These are phyloP conservation scores for Xerocomus brunneocitrinus DNA, from an alignment of 768 basidiomycete genomes.

Conservation along the genomic window DNA sequence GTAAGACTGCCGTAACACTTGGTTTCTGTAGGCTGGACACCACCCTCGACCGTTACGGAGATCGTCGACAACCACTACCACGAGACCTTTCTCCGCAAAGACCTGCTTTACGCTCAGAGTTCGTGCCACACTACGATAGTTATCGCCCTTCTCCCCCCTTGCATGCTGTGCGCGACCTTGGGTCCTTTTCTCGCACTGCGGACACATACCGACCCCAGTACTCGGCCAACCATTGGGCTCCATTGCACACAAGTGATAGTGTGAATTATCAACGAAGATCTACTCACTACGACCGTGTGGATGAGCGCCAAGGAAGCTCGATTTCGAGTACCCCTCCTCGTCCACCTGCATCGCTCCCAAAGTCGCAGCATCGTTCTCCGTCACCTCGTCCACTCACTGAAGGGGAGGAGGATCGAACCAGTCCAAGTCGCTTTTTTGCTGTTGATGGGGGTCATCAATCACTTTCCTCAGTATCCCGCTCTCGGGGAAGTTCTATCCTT, in stretches of 20 bases:
- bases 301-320: slow-evolving; percentile 27
- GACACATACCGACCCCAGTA: slow-evolving; percentile 54
- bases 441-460: slow-evolving; percentile 15
- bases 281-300: slow-evolving; percentile 22
- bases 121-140: slow-evolving; percentile 38
- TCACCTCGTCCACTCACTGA: slow-evolving; percentile 17
- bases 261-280: slow-evolving; percentile 21
- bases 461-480: slow-evolving; percentile 17
- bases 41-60: slow-evolving; percentile 32
- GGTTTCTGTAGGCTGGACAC: slow-evolving; percentile 23
- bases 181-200: slow-evolving; percentile 32
- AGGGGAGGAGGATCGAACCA: slow-evolving; percentile 3
- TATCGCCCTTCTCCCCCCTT: slow-evolving; percentile 42
- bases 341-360: slow-evolving; percentile 10
- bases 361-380: slow-evolving; percentile 20
- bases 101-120: slow-evolving; percentile 30
- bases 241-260: slow-evolving; percentile 30
- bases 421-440: slow-evolving; percentile 1
- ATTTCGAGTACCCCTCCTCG: slow-evolving; percentile 33
- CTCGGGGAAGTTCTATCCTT: slow-evolving; percentile 28
- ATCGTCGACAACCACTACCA: slow-evolving; percentile 32
- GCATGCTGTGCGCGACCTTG: slow-evolving; percentile 37
- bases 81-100: slow-evolving; percentile 37
- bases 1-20: slow-evolving; percentile 19
- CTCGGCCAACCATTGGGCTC: slow-evolving; percentile 31